Evolutionary conservation across 306 rosid species (phyloP), one percentile per base, ranked within the genome.

Genomic region (Lupinus albus): DNA sequence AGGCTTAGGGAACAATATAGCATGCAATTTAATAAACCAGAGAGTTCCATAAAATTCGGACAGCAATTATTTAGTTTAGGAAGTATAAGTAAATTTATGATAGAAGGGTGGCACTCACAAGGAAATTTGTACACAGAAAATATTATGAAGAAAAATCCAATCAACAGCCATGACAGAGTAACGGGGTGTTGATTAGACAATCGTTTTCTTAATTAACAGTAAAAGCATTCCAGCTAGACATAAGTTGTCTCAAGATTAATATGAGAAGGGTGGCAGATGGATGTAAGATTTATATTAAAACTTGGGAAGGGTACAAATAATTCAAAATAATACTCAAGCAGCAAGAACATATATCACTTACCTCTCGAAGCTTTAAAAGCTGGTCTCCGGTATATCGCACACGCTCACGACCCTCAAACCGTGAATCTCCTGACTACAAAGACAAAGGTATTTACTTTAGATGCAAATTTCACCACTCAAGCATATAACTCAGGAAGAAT

Each of bases 361-460:
- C 99, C 97, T 88, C 85, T 61, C 81, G 84, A 51, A 91, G 85
- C 55, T 74, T 83, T 49, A 94, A 77, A 53, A 94, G 86, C 84
- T 88, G 89, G 60, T 91, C 97, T 52, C 83, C 81, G 44, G 86
- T 81, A 80, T 88, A 94, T 17, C 79, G 81, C 73, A 91, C 92
- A 6, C 79, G 85, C 67, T 94, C 97, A 20, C 77, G 95, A 50
- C 92, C 90, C 71, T 94, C 99, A 73, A 90, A 90, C 68, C 95
- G 81, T 4, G 89, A 61, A 66, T 94, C 99, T 75, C 95, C 99
- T 67, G 79, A 78, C 99, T 91, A 73, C 55, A 75, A 70, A 73
- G 52, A 8, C 30, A 79, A 36, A 52, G 52, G n/a, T n/a, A 55
- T 61, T 60, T 70, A 9, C n/a, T 2, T 39, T 39, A 48, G 38